A percentile compares a stretch with the other conserved stretches of the same genome.
phyloP scores from a whole-genome alignment of 2,329 filamentous ascomycete genomes.

The Colletotrichum echinochloae region DNA sequence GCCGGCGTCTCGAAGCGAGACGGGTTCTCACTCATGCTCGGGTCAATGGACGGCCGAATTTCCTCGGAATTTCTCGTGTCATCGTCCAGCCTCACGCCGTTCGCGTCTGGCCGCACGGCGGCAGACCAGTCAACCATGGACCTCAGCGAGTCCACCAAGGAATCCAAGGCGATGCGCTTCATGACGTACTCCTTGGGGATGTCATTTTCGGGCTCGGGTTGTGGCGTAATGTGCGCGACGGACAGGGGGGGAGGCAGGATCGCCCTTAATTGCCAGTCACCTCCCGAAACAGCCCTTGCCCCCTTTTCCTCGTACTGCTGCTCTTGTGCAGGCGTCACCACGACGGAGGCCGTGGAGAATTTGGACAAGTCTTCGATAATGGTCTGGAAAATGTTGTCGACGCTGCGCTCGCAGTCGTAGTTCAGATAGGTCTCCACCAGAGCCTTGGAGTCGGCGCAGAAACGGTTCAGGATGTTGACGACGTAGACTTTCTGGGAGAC shows the following conservation, averaged over 20 bases:
- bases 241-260: constrained; percentile 89
- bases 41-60: constrained; percentile 76
- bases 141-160: constrained; percentile 86
- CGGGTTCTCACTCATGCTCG: constrained; percentile 68
- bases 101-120: constrained; percentile 71
- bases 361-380: constrained; percentile 94
- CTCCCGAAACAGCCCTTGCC: constrained; percentile 67
- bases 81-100: constrained; percentile 48
- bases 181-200: constrained; percentile 91
- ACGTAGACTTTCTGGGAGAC: constrained; percentile 93
- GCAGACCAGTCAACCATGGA: constrained; percentile 94
- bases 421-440: constrained; percentile 97
- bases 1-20: constrained; percentile 72
- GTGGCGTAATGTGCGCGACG: constrained; percentile 76
- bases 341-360: constrained; percentile 83
- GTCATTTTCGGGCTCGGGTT: constrained; percentile 72
- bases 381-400: constrained; percentile 97
- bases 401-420: constrained; percentile 94
- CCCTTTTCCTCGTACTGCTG: constrained; percentile 87
- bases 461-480: constrained; percentile 83
- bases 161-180: constrained; percentile 90
- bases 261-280: constrained; percentile 89
- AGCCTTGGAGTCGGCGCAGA: constrained; percentile 87
- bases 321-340: constrained; percentile 81
- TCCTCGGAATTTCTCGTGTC: constrained; percentile 56